These are phyloP conservation scores for Vachellia collinsii DNA, from an alignment of 306 rosid genomes.

Conservation along the genomic window DNA sequence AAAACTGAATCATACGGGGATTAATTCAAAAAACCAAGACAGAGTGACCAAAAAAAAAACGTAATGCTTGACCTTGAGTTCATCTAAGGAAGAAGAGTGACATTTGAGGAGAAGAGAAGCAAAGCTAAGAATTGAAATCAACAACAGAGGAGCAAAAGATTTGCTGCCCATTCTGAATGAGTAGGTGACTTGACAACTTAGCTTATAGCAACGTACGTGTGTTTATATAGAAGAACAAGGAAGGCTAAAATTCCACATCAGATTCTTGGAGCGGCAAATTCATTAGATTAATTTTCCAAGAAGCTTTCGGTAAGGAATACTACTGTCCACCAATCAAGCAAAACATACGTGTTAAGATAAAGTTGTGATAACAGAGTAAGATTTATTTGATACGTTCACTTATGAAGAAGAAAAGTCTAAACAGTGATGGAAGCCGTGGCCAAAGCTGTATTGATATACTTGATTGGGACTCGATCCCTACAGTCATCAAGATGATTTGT, in stretches of 20 bases:
- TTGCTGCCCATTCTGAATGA: conserved; percentile 16
- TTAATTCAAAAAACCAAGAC: background rate
- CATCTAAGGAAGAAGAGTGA: conserved; percentile 30
- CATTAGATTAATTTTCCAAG: too few species aligned
- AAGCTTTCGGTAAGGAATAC: too few species aligned
- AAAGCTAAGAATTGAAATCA: conserved; percentile 27
- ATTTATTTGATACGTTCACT: background rate
- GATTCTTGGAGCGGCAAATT: too few species aligned
- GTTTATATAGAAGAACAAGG: conserved; percentile 18
- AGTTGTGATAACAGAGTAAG: background rate
- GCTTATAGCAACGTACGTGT: background rate
- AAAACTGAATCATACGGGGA: conserved; percentile 1
- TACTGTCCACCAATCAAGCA: too few species aligned
- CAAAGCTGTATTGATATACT: background rate
- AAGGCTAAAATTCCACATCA: too few species aligned
- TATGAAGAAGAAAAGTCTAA: background rate
- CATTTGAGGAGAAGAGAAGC: conserved; percentile 19
- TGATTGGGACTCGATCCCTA: too few species aligned
- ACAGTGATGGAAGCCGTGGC: background rate
- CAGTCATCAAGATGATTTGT: too few species aligned
- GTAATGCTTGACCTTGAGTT: conserved; percentile 13
- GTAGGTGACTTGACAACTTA: too few species aligned
- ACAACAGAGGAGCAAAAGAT: conserved; percentile 1
- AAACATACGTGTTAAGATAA: background rate
- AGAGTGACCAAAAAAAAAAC: background rate